These are phyloP conservation scores for Yamadazyma sp. DNA, from an alignment of 1,139 yeast species.

Conservation along the genomic window DNA sequence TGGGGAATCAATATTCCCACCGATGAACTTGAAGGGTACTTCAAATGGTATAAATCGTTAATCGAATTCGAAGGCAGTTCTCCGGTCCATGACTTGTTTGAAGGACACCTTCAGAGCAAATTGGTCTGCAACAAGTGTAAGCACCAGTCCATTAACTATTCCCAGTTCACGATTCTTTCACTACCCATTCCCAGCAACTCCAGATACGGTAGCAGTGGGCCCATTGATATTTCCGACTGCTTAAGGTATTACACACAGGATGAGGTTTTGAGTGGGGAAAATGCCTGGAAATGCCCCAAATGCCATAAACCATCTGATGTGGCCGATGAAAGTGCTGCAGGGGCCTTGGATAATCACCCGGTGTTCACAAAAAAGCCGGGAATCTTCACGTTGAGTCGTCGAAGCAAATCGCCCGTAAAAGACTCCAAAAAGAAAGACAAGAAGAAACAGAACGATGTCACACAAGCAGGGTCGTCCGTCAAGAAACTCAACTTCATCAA, in stretches of 20 bases:
- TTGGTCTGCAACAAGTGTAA: slow-evolving; percentile 66
- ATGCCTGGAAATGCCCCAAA: slow-evolving; percentile 78
- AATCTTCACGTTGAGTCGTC: slow-evolving; percentile 34
- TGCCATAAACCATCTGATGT: slow-evolving; percentile 40
- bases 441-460: slow-evolving; percentile 3
- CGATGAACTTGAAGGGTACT: slow-evolving; percentile 49
- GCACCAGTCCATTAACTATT: slow-evolving; percentile 54
- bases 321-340: slow-evolving; percentile 13
- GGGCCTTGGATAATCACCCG: slow-evolving; percentile 36
- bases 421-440: slow-evolving; percentile 13
- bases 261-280: slow-evolving; percentile 67
- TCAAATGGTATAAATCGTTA: slow-evolving; percentile 56
- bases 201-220: slow-evolving; percentile 10
- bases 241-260: slow-evolving; percentile 65
- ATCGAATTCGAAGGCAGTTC: slow-evolving; percentile 60
- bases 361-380: slow-evolving; percentile 37
- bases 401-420: slow-evolving; percentile 36
- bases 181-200: slow-evolving; percentile 57
- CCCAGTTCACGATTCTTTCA: slow-evolving; percentile 63
- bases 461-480: slow-evolving; percentile 28
- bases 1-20: slow-evolving; percentile 34
- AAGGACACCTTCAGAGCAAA: slow-evolving; percentile 67
- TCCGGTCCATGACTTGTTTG: slow-evolving; percentile 62
- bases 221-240: slow-evolving; percentile 58
- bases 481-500: slow-evolving; percentile 62